Conservation (phyloP, 192 early-diverging fungal genomes). For the Dispira simplex region DNA sequence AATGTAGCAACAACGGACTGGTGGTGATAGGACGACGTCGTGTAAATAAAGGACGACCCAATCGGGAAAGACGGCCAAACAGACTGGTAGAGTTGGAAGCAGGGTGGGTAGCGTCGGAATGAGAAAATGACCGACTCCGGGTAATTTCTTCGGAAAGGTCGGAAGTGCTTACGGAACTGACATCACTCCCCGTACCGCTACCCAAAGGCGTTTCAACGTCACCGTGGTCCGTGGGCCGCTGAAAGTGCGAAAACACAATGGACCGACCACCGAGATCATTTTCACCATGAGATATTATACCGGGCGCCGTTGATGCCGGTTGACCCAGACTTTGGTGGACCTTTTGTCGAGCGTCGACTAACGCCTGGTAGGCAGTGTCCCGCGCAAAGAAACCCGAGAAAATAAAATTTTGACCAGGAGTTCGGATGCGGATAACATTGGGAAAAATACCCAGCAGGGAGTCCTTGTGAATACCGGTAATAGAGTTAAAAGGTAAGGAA, state of each 20-base stretch:
- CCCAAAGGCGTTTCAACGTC: neutral
- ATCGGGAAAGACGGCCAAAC: neutral
- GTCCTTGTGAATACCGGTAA: conserved; percentile 4
- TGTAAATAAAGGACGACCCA: neutral
- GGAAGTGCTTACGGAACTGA: neutral
- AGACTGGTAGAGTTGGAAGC: neutral
- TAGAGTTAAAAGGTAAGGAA: neutral
- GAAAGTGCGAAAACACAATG: neutral
- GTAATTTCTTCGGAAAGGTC: neutral
- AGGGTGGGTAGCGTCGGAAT: neutral
- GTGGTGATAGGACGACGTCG: neutral
- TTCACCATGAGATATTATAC: neutral
- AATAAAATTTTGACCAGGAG: neutral
- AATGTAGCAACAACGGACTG: neutral
- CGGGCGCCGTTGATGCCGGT: neutral
- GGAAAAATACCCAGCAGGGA: conserved; percentile 7
- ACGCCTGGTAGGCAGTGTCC: neutral
- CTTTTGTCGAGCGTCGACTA: neutral
- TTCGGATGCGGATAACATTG: conserved; percentile 5
- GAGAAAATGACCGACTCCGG: neutral
- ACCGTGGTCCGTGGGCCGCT: neutral
- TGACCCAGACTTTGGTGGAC: neutral
- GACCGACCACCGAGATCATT: neutral
- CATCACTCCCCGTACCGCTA: neutral
- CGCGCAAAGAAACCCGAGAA: neutral